Conservation (phyloP, 2,329 filamentous ascomycete genomes). For the Elsinoe ampelina region DNA sequence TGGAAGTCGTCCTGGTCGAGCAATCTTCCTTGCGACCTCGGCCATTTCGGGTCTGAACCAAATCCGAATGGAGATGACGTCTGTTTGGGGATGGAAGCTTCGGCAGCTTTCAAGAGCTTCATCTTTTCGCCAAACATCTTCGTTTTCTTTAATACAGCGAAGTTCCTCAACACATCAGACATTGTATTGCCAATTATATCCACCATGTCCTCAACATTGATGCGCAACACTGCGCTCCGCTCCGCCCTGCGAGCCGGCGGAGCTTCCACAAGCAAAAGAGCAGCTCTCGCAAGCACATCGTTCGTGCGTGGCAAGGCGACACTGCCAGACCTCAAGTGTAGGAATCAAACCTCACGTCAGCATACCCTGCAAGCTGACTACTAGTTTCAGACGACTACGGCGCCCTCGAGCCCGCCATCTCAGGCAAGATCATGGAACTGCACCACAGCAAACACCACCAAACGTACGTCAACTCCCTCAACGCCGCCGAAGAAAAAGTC, state of each 20-base stretch:
- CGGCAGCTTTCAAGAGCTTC: conserved; percentile 1
- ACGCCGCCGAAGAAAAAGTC: conserved; percentile 66
- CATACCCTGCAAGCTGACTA: not conserved
- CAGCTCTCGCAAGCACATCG: conserved; percentile 59
- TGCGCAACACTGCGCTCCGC: conserved; percentile 62
- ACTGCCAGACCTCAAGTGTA: conserved; percentile 78
- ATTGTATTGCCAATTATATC: conserved; percentile 14
- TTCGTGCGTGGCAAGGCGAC: conserved; percentile 85
- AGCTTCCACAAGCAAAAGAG: conserved; percentile 49
- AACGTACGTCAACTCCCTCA: conserved; percentile 85
- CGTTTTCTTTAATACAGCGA: not conserved
- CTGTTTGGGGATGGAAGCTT: conserved; percentile 10
- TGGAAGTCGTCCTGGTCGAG: not conserved
- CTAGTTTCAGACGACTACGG: conserved; percentile 73
- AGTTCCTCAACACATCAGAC: not conserved
- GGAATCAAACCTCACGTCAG: conserved; percentile 20
- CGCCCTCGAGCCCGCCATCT: conserved; percentile 77
- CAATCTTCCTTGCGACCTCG: not conserved
- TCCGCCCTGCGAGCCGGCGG: conserved; percentile 61
- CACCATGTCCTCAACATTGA: conserved; percentile 65
- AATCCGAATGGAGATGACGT: conserved; percentile 13
- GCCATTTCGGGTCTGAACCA: not conserved
- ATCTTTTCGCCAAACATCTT: not conserved
- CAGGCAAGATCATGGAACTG: conserved; percentile 89
- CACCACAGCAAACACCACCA: conserved; percentile 93